Percentiles rank a stretch among this genome's conserved stretches.
Evolutionary conservation across 139 green algal species (phyloP).

Genomic region (Penium margaritaceum): DNA sequence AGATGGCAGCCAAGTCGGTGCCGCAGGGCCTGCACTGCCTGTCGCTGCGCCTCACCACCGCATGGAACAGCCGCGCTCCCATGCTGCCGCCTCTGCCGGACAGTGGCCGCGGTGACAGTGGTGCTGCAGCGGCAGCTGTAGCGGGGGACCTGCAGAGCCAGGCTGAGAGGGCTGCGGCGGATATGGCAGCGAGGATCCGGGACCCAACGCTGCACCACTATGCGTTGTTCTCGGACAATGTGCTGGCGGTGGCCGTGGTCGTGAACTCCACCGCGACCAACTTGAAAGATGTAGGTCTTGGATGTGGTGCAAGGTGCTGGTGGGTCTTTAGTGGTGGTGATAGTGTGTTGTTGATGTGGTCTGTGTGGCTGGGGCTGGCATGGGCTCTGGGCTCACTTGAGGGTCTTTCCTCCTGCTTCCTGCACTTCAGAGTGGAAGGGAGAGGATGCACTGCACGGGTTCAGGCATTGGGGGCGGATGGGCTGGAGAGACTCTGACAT

Average conservation of each 20-base stretch:
- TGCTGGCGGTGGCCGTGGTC: slow-evolving; percentile 18
- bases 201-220: slow-evolving; percentile 21
- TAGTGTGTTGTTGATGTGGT: neutral
- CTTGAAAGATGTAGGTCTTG: slow-evolving; percentile 5
- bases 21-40: slow-evolving; percentile 30
- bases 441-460: too few relatives aligned
- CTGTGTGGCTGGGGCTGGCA: too few relatives aligned
- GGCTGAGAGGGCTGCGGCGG: too few relatives aligned
- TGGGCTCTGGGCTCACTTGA: too few relatives aligned
- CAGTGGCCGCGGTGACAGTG: neutral
- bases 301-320: neutral
- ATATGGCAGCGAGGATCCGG: neutral
- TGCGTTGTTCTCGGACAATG: slow-evolving; percentile 33
- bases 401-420: too few relatives aligned
- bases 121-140: neutral
- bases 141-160: too few relatives aligned
- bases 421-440: too few relatives aligned
- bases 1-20: slow-evolving; percentile 29
- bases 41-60: slow-evolving; percentile 11
- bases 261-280: slow-evolving; percentile 26
- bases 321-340: neutral
- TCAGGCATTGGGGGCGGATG: too few relatives aligned
- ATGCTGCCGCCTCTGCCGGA: too few relatives aligned
- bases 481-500: too few relatives aligned
- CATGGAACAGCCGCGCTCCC: slow-evolving; percentile 16